Conservation (phyloP, 2,329 filamentous ascomycete species). For the Fusarium protoensiforme region DNA sequence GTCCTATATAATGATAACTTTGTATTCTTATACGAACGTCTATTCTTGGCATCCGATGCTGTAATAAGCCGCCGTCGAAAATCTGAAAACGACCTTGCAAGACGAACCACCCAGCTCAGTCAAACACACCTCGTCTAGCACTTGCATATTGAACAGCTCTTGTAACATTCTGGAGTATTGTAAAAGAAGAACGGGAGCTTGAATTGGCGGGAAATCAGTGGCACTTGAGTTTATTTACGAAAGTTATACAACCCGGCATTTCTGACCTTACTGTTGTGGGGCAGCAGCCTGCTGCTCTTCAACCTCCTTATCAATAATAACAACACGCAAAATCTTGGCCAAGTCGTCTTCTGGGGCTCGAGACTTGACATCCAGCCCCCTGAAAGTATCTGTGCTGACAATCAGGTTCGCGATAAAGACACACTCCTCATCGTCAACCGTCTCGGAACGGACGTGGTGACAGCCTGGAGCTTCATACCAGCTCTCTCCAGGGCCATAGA, state of each 20-base stretch:
- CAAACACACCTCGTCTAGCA: neutral
- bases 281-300: slow-evolving; percentile 11
- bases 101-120: neutral
- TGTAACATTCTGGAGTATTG: rapidly evolving
- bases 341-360: slow-evolving; percentile 9
- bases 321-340: slow-evolving; percentile 15
- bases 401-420: slow-evolving; percentile 25
- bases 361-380: slow-evolving; percentile 14
- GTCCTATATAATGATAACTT: too few relatives aligned
- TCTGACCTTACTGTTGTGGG: neutral
- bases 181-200: neutral
- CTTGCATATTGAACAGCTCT: rapidly evolving
- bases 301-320: slow-evolving; percentile 28
- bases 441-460: slow-evolving; percentile 33
- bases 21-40: too few relatives aligned
- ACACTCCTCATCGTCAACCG: slow-evolving; percentile 19
- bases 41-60: too few relatives aligned
- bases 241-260: too few relatives aligned
- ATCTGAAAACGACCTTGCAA: too few relatives aligned
- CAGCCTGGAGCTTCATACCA: slow-evolving; percentile 33
- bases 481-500: slow-evolving; percentile 28
- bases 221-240: neutral
- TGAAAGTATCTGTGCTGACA: slow-evolving; percentile 18
- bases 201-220: neutral
- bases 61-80: too few relatives aligned